phyloP scores from a whole-genome alignment of 1,284 basidiomycete species.

The Dichomitus squalens region DNA sequence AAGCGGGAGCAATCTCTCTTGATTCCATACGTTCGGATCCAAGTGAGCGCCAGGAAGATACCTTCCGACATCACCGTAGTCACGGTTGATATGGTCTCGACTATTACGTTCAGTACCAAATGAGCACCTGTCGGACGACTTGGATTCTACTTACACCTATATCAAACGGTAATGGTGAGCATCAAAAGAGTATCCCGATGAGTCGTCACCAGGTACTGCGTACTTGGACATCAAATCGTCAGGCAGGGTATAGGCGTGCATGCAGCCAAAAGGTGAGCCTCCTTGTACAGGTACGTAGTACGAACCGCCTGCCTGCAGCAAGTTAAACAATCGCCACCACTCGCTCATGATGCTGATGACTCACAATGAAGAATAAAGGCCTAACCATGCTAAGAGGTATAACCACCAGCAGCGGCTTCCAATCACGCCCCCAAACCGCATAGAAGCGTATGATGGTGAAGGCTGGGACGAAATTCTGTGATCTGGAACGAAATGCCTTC shows the following conservation, averaged over 20 bases:
- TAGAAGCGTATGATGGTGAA: conserved; percentile 13
- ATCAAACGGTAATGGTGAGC: neutral
- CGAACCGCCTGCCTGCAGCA: neutral
- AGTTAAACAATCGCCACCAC: neutral
- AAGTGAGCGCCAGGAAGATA: conserved; percentile 12
- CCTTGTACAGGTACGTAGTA: neutral
- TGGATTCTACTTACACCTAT: neutral
- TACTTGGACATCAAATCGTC: neutral
- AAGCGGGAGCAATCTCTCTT: neutral
- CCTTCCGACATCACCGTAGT: conserved; percentile 10
- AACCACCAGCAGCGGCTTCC: conserved; percentile 12
- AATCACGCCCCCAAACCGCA: conserved; percentile 14
- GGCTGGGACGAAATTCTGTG: neutral
- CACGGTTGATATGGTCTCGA: conserved; percentile 4
- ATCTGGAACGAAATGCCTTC: too few species aligned
- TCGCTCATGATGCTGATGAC: neutral
- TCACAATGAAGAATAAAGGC: conserved; percentile 8
- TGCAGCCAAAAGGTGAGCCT: neutral
- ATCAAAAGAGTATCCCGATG: neutral
- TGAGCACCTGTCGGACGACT: too few species aligned
- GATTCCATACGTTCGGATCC: conserved; percentile 12
- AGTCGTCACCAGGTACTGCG: neutral
- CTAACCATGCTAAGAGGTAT: conserved; percentile 7
- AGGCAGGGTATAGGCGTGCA: neutral
- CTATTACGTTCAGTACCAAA: neutral